Base-by-base conservation (phyloP, 73 alveolate species). In the Symbiodinium pilosum region DNA sequence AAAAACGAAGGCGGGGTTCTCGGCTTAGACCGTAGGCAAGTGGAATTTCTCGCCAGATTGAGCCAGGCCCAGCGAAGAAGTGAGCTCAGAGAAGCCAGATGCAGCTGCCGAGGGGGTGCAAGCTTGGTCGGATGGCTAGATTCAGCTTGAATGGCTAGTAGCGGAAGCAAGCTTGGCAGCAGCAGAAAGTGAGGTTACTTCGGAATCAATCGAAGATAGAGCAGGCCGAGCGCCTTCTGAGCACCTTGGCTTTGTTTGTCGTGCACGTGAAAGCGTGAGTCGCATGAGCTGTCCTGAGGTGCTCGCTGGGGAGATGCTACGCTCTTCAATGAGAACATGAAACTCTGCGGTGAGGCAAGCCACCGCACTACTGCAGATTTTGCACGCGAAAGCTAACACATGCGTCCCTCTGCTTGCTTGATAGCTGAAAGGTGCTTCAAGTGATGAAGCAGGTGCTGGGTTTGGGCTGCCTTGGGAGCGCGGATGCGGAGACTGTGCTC, bases 381-480 rank as follows among this genome's bases (percentile, higher is more conserved):
- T 30, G 43, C 12, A 11, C 2, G 75, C 43, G 4, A n/a, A 18
- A 32, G 47, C 54, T 77, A 12, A 0, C 28, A 26, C 54, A 2
- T 3, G 32, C 11, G 38, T 56, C 2, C 9, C n/a, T 9, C 9
- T 36, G n/a, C 43, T 34, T 77, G 26, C 16, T 6, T 36, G 32
- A 12, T 8, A 20, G 43, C n/a, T n/a, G 18, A 16, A 21, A 91
- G 97, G 97, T 91, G 36, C 88, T 91, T 24, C 97, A 91, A 77
- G 88, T 69, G n/a, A 91, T 91, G 97, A 59, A 68, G 75, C 44
- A 83, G 5, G 97, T 91, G 44, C 97, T 91, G 41, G 97, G 97
- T 5, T 64, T 64, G 81, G 81, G 81, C 38, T 18, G 38, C 34
- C 20, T 38, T 28, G 81, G 81, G 30, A 64, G 81, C 39, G 81